Evolutionary conservation across 2,329 filamentous ascomycete species (phyloP), one percentile per base, ranked within the genome.

Genomic region (Calonectria hawksworthii): DNA sequence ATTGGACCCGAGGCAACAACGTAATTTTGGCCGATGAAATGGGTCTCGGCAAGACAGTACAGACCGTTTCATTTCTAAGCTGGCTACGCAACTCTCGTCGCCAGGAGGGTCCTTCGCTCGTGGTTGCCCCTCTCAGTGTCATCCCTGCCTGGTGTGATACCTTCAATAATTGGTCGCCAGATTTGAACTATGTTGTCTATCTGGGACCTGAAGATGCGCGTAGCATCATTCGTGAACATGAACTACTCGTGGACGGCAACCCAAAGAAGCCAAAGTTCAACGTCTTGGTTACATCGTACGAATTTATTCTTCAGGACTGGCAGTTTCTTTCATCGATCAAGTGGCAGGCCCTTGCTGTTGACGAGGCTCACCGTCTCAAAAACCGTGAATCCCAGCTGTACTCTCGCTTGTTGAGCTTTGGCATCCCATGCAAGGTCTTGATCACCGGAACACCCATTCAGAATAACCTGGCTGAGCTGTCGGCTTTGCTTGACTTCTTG

Each of bases 81-180:
- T 99, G 97, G 96, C 90, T 99, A 74, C 94, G 95, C 70, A 96
- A 99, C 85, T 93, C 96, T 73, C 93, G 96, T 78, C 90, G 90
- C 65, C 97, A 99, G 84, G 95, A 99, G 85, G 97, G 97, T 0
- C 97, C 97, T 0, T 99, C 98, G 82, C 92, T 99, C 54, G 96
- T 99, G 74, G 95, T 99, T n/a, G 97, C 98, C 10, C 97, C 97
- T 34, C 90, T 99, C 30, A 99, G 96, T 75, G 98, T 98, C 63
- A 98, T 99, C 87, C 96, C 97, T 9, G 96, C 97, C 3, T 99
- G 97, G 97, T 97, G 95, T 59, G 97, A 99, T 82, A 99, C 97
- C 0, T 98, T 99, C 85, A 97, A 98, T 84, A 90, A 94, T 77
- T 99, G 97, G 97, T 93, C 97, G 3, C 97, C 97, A 0, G 96